Evolutionary conservation across 495 filamentous ascomycete species (phyloP), one percentile per base, ranked within the genome.

Genomic region (Hypoxylon fuscum): DNA sequence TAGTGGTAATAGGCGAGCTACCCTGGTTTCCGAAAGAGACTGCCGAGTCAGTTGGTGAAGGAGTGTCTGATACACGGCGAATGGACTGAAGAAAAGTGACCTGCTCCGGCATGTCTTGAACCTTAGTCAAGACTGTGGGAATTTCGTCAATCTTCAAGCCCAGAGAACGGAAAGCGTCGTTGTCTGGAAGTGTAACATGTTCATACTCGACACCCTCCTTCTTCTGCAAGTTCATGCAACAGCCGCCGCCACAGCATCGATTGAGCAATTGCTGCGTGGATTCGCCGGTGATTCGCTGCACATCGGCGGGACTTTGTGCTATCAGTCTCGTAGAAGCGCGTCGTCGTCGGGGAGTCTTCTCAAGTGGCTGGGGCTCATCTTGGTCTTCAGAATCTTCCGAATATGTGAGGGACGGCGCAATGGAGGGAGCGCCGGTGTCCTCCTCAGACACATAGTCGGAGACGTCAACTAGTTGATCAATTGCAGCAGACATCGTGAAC

Each of bases 161-260:
- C 17, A 98, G 78, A 55, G 86, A 90, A 46, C 85, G 82, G 72
- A 89, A 98, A 4, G 95, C 95, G 59, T 88, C 83, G 69, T 97
- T 97, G 72, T 91, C 84, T 2, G 92, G 91, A n/a, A 90, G 78
- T 47, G 84, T 79, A n/a, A 86, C 71, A 40, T 74, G 76, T 51
- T 87, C 83, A 40, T 83, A 86, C 40, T 82, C 75, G 38, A 83
- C 71, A 18, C 74, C 77, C 38, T 83, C 75, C 5, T 81, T 81
- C 64, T 87, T 70, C 29, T 83, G 81, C 45, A 88, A 78, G 48
- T 86, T 80, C 67, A 92, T 83, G 72, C 93, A 97, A 77, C 96
- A 97, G 37, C 94, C 93, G 47, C 94, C 93, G 27, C 95, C 95
- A 72, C 95, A 98, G 79, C 96, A 98, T 77, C 88, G 76, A 77